A percentile compares a stretch with the other conserved stretches of the same genome.
phyloP scores from a whole-genome alignment of 1,284 basidiomycete genomes.

The Retiboletus flavoniger region DNA sequence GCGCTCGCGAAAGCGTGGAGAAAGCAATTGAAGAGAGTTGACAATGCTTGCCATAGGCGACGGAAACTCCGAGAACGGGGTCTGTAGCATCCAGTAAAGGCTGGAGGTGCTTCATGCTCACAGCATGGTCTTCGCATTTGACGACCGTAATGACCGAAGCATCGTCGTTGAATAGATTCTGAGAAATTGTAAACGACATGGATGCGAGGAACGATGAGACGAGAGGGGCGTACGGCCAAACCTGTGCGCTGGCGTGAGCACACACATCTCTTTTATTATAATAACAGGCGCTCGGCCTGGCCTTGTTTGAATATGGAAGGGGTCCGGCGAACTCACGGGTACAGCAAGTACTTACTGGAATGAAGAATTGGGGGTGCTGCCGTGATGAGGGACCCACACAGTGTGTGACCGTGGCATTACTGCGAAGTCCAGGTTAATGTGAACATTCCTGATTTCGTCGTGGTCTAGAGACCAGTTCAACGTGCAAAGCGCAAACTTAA shows the following conservation, averaged over 20 bases:
- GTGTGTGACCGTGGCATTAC: neutral
- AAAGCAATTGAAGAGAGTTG: constrained; percentile 40
- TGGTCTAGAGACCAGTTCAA: neutral
- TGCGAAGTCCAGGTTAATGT: neutral
- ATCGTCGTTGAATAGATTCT: neutral
- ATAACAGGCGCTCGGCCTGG: too few relatives aligned
- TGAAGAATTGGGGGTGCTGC: neutral
- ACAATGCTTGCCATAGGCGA: constrained; percentile 37
- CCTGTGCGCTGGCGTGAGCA: neutral
- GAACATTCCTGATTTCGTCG: neutral
- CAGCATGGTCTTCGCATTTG: constrained; percentile 12
- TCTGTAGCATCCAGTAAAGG: constrained; percentile 28
- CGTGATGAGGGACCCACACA: neutral
- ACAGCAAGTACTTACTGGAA: neutral
- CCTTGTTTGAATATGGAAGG: too few relatives aligned
- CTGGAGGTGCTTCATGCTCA: constrained; percentile 26
- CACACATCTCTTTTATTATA: too few relatives aligned
- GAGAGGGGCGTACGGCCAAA: too few relatives aligned
- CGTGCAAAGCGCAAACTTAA: neutral
- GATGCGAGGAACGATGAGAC: neutral
- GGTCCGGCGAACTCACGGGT: too few relatives aligned
- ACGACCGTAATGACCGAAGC: neutral
- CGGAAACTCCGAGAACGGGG: constrained; percentile 38
- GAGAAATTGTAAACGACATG: neutral
- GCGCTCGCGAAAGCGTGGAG: constrained; percentile 32